Conservation (phyloP, 2,329 filamentous ascomycete genomes). For the Penicillium sp. region DNA sequence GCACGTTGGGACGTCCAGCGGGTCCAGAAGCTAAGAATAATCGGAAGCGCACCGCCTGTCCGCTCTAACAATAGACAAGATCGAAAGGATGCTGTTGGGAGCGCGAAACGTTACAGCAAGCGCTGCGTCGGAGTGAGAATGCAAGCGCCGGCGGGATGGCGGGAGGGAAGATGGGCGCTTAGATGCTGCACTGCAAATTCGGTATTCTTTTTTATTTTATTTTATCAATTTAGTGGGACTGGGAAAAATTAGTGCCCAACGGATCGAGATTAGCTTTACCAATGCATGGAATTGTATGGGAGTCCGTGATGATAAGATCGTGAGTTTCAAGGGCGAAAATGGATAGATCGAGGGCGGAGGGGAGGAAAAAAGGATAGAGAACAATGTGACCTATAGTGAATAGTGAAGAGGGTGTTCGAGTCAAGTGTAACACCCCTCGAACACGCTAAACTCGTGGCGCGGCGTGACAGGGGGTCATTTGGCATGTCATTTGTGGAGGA, state of each 20-base stretch:
- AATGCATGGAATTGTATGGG: constrained; percentile 6
- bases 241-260: too few relatives aligned
- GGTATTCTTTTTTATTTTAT: too few relatives aligned
- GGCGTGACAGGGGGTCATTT: constrained; percentile 23
- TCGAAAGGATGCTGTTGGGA: neutral
- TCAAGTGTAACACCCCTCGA: constrained; percentile 9
- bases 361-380: neutral
- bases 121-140: constrained; percentile 2
- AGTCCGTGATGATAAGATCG: neutral
- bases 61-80: neutral
- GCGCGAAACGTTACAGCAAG: neutral
- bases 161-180: constrained; percentile 18
- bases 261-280: neutral
- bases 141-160: constrained; percentile 17
- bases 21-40: neutral
- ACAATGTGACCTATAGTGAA: constrained; percentile 14
- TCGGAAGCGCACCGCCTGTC: neutral
- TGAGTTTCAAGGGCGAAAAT: neutral
- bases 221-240: too few relatives aligned
- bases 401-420: too few relatives aligned
- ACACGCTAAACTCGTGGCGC: constrained; percentile 17
- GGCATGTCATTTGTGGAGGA: constrained; percentile 7
- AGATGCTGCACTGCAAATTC: constrained; percentile 11
- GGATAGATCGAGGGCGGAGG: constrained; percentile 12
- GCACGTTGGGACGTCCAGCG: neutral